Percentiles rank a stretch among this genome's conserved stretches.
These are phyloP conservation scores for Phytophthora cactorum DNA, from an alignment of 352 stramenopile species.

Conservation along the genomic window DNA sequence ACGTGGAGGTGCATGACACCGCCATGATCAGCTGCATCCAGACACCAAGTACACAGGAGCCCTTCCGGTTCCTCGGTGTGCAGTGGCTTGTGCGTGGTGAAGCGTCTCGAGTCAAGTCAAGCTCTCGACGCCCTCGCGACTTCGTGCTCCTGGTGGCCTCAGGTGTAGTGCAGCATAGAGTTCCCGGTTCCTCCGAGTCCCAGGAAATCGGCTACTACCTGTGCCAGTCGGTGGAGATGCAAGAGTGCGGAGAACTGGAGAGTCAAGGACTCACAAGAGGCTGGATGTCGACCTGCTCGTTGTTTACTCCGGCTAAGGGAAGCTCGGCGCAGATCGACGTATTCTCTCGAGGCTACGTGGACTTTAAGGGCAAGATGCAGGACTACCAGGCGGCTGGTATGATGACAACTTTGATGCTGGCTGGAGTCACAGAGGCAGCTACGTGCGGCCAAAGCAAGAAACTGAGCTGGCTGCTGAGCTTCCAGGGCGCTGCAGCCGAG, in stretches of 20 bases:
- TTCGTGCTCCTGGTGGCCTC: slow-evolving; percentile 42
- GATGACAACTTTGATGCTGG: slow-evolving; percentile 29
- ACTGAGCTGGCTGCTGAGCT: slow-evolving; percentile 47
- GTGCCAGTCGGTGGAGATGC: slow-evolving; percentile 31
- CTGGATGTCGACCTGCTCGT: slow-evolving; percentile 38
- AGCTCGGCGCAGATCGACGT: slow-evolving; percentile 23
- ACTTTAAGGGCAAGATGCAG: slow-evolving; percentile 39
- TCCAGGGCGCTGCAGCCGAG: slow-evolving; percentile 19
- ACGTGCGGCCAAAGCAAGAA: slow-evolving; percentile 69
- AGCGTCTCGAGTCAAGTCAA: slow-evolving; percentile 27
- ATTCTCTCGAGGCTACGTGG: slow-evolving; percentile 27
- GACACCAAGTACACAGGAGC: slow-evolving; percentile 21
- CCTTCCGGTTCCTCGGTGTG: slow-evolving; percentile 42
- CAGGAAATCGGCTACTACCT: slow-evolving; percentile 34
- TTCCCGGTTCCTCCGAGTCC: background rate
- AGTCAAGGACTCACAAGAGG: slow-evolving; percentile 14
- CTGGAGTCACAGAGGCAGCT: slow-evolving; percentile 37
- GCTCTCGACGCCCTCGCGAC: slow-evolving; percentile 31
- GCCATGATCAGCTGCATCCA: slow-evolving; percentile 33
- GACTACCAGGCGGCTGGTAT: slow-evolving; percentile 35
- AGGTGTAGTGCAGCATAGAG: slow-evolving; percentile 26
- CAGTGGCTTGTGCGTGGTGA: slow-evolving; percentile 39
- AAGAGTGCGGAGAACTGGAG: slow-evolving; percentile 17
- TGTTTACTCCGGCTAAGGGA: slow-evolving; percentile 23
- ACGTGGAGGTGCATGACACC: slow-evolving; percentile 32